phyloP scores from a whole-genome alignment of 1,284 basidiomycete species.

The Heterobasidion annosum region DNA sequence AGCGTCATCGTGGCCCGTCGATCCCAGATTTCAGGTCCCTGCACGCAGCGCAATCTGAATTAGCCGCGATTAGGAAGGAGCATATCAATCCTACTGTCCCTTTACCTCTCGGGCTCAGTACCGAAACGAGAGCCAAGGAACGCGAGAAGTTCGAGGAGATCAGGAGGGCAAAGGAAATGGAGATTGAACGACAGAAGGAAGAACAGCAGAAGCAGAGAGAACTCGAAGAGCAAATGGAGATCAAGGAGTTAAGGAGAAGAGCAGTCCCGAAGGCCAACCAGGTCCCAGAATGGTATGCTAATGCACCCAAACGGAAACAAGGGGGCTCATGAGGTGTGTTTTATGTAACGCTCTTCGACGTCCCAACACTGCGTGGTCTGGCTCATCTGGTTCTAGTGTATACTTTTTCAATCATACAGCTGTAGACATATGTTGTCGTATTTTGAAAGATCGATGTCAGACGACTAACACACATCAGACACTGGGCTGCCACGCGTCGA shows the following conservation, averaged over 20 bases:
- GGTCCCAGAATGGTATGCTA: slow-evolving; percentile 67
- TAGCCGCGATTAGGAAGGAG: slow-evolving; percentile 29
- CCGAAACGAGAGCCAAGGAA: slow-evolving; percentile 46
- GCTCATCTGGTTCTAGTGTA: too few relatives aligned
- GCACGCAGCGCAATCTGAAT: slow-evolving; percentile 40
- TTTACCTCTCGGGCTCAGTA: slow-evolving; percentile 35
- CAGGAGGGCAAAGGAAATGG: slow-evolving; percentile 45
- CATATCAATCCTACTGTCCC: slow-evolving; percentile 39
- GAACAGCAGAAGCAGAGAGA: slow-evolving; percentile 32
- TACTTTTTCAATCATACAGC: too few relatives aligned
- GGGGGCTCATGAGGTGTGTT: background rate
- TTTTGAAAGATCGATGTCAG: too few relatives aligned
- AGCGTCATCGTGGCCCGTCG: slow-evolving; percentile 13
- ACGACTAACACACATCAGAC: too few relatives aligned
- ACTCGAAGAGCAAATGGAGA: slow-evolving; percentile 46
- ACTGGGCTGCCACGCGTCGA: too few relatives aligned
- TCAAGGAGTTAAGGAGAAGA: slow-evolving; percentile 46
- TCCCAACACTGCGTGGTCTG: too few relatives aligned
- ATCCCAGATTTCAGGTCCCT: slow-evolving; percentile 47
- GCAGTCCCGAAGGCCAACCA: slow-evolving; percentile 61
- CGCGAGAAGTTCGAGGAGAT: slow-evolving; percentile 53
- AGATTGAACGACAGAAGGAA: slow-evolving; percentile 32
- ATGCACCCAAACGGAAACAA: slow-evolving; percentile 34
- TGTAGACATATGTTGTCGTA: too few relatives aligned
- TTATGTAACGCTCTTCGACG: background rate